Conservation (phyloP, 176 grass and related monocot species). For the Ensete glaucum region DNA sequence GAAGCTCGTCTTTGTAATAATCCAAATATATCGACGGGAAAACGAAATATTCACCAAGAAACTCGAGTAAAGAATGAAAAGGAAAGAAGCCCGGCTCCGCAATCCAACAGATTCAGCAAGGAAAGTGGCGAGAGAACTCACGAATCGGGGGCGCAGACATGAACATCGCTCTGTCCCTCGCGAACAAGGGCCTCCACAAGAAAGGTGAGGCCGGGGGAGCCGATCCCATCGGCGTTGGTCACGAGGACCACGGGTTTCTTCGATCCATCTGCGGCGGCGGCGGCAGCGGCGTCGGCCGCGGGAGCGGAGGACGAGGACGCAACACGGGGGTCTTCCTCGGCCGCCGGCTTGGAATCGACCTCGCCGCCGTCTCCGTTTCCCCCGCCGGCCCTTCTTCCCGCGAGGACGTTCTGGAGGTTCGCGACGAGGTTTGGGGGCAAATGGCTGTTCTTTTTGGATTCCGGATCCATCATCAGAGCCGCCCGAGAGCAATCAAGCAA, state of each 20-base stretch:
- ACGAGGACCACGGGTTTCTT: conserved; percentile 35
- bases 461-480: conserved; percentile 12
- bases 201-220: conserved; percentile 31
- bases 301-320: conserved; percentile 10
- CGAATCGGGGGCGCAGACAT: conserved; percentile 40
- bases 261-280: conserved; percentile 6
- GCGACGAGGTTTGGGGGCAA: conserved; percentile 31
- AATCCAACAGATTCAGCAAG: not conserved
- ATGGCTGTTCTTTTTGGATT: conserved; percentile 6
- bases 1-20: not conserved
- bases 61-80: not conserved
- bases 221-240: conserved; percentile 37
- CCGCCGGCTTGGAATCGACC: not conserved
- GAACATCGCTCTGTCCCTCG: conserved; percentile 24
- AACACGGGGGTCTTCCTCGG: conserved; percentile 10
- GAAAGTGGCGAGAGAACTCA: conserved; percentile 9
- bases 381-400: conserved; percentile 5
- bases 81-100: not conserved
- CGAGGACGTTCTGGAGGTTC: conserved; percentile 37
- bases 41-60: not conserved
- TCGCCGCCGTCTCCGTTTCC: not conserved
- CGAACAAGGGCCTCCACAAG: conserved; percentile 38
- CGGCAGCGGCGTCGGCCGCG: not conserved
- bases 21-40: not conserved
- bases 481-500: conserved; percentile 1